Evolutionary conservation across 345 rosid species (phyloP).

Genomic region (Gossypium stocksii): DNA sequence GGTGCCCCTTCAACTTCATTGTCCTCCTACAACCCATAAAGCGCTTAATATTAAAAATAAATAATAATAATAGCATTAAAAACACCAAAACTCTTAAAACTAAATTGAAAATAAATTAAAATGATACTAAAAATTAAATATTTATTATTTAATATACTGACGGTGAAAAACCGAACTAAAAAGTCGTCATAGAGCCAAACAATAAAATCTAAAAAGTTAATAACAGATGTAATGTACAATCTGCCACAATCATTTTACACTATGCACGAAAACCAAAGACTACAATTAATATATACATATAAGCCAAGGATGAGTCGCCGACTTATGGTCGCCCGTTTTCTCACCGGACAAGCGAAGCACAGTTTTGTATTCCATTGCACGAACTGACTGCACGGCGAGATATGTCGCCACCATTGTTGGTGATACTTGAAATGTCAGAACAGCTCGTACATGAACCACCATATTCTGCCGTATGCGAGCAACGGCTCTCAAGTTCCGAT

Average conservation of each 20-base stretch:
- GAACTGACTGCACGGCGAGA: neutral
- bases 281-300: neutral
- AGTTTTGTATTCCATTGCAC: slow-evolving; percentile 15
- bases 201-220: no score
- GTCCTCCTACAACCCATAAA: no score
- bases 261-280: neutral
- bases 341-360: slow-evolving; percentile 35
- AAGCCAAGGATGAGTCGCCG: slow-evolving; percentile 74
- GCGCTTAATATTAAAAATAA: no score
- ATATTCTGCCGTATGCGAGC: slow-evolving; percentile 23
- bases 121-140: no score
- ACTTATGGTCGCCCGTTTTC: neutral
- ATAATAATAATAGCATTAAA: no score
- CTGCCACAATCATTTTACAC: neutral
- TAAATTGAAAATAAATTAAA: no score
- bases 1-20: no score
- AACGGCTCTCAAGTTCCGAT: slow-evolving; percentile 34
- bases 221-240: no score
- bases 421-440: slow-evolving; percentile 41
- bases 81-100: no score
- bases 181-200: no score
- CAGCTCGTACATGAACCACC: slow-evolving; percentile 40
- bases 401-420: slow-evolving; percentile 32
- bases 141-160: no score
- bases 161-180: no score